Evolutionary conservation across 305 asterid species (phyloP).

Genomic region (Fraxinus angustifolia): DNA sequence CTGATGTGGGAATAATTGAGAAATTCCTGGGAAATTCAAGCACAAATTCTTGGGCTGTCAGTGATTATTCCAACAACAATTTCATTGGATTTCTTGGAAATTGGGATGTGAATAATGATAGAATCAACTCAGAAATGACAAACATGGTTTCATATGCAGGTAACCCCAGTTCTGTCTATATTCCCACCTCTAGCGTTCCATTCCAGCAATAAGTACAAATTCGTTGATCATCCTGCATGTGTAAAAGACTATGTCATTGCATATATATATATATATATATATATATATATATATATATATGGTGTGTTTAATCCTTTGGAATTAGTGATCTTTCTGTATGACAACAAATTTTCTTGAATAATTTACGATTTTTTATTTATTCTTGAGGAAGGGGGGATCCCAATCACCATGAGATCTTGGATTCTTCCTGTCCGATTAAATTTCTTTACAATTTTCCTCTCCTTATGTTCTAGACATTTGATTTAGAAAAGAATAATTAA

Average conservation of each 20-base stretch:
- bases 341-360: not conserved
- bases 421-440: not conserved
- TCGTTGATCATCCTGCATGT: not conserved
- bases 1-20: conserved; percentile 40
- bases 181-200: conserved; percentile 9
- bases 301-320: no score
- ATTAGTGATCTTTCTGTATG: not conserved
- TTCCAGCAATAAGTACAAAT: conserved; percentile 3
- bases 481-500: not conserved
- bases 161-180: conserved; percentile 20
- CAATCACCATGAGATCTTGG: not conserved
- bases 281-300: no score
- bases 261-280: not conserved
- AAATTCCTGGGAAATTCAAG: conserved; percentile 23
- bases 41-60: conserved; percentile 20
- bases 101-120: conserved; percentile 10
- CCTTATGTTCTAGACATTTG: not conserved
- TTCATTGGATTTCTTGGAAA: conserved; percentile 20
- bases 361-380: not conserved
- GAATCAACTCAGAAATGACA: conserved; percentile 4
- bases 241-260: not conserved
- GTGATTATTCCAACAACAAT: conserved; percentile 10
- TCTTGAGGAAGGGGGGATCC: not conserved
- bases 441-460: not conserved
- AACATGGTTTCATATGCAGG: conserved; percentile 11